A percentile compares a stretch with the other conserved stretches of the same genome.
phyloP scores from a whole-genome alignment of 106 monocot genomes.

The Alisma plantagoaquatica region DNA sequence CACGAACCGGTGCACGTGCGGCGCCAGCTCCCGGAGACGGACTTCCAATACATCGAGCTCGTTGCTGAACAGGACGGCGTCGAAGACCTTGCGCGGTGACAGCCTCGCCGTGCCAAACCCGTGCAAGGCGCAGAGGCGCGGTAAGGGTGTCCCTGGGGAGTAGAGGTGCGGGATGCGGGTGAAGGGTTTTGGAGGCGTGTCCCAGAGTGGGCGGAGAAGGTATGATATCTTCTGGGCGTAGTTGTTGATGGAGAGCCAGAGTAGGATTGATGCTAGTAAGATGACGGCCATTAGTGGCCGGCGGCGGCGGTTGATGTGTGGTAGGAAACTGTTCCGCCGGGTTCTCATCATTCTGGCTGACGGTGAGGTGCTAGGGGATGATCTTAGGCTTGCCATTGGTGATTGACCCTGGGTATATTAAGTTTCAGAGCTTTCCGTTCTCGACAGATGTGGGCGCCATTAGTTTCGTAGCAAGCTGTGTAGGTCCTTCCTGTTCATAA shows the following conservation, averaged over 20 bases:
- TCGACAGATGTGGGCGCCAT: no score
- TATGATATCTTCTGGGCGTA: slow-evolving; percentile 42
- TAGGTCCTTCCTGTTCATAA: no score
- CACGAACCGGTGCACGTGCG: slow-evolving; percentile 54
- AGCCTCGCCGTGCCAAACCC: slow-evolving; percentile 49
- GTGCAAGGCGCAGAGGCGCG: slow-evolving; percentile 61
- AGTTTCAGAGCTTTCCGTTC: no score
- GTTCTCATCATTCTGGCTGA: no score
- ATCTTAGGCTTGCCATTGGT: no score
- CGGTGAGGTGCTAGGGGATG: no score
- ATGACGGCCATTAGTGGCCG: neutral
- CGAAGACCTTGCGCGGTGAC: slow-evolving; percentile 70
- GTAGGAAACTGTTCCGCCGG: no score
- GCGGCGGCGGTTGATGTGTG: no score
- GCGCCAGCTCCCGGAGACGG: slow-evolving; percentile 64
- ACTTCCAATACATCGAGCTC: slow-evolving; percentile 87
- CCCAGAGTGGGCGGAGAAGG: slow-evolving; percentile 85
- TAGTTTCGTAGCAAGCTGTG: no score
- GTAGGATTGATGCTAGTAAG: neutral
- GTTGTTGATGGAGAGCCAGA: slow-evolving; percentile 19
- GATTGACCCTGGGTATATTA: no score
- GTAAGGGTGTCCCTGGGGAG: slow-evolving; percentile 39
- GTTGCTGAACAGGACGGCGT: slow-evolving; percentile 84
- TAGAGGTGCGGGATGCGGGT: slow-evolving; percentile 58
- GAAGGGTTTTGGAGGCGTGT: slow-evolving; percentile 79